Percentiles rank a stretch among this genome's conserved stretches.
phyloP scores from a whole-genome alignment of 2,329 filamentous ascomycete genomes.

The Verticillium albo-atrum region DNA sequence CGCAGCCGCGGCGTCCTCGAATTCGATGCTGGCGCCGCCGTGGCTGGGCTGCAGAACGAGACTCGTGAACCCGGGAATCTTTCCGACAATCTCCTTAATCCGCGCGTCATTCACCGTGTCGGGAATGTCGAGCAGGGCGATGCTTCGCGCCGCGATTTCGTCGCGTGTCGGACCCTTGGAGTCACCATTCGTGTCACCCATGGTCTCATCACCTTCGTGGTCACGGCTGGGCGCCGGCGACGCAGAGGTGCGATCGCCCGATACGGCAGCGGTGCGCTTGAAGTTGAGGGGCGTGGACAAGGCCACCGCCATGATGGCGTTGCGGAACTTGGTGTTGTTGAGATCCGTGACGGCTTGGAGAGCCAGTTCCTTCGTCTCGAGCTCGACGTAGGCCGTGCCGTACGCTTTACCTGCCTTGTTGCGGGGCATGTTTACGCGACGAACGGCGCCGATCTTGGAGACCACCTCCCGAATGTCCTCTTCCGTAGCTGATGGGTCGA shows the following conservation, averaged over 20 bases:
- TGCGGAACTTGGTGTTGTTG: constrained; percentile 66
- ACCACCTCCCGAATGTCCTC: constrained; percentile 69
- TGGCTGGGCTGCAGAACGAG: constrained; percentile 77
- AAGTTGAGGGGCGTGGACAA: constrained; percentile 52
- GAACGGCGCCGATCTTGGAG: constrained; percentile 69
- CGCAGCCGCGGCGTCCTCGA: constrained; percentile 61
- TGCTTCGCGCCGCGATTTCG: constrained; percentile 61
- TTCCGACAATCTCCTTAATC: constrained; percentile 67
- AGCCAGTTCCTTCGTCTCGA: constrained; percentile 65
- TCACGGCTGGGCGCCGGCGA: constrained; percentile 30
- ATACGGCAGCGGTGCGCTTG: constrained; percentile 45
- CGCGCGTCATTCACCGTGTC: constrained; percentile 91
- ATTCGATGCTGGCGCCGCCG: constrained; percentile 83
- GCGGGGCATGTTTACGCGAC: constrained; percentile 65
- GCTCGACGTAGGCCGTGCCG: constrained; percentile 78
- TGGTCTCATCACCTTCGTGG: constrained; percentile 20
- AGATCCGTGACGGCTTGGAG: constrained; percentile 61
- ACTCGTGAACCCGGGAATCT: constrained; percentile 67
- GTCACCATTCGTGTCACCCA: constrained; percentile 11
- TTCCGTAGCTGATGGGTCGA: constrained; percentile 60
- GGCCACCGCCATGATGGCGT: constrained; percentile 63
- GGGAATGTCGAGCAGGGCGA: constrained; percentile 79
- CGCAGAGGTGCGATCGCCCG: constrained; percentile 24
- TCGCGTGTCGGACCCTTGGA: constrained; percentile 30
- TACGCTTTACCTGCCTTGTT: constrained; percentile 65